phyloP scores from a whole-genome alignment of 148 eudicot species.

The Rhododendron vialii region DNA sequence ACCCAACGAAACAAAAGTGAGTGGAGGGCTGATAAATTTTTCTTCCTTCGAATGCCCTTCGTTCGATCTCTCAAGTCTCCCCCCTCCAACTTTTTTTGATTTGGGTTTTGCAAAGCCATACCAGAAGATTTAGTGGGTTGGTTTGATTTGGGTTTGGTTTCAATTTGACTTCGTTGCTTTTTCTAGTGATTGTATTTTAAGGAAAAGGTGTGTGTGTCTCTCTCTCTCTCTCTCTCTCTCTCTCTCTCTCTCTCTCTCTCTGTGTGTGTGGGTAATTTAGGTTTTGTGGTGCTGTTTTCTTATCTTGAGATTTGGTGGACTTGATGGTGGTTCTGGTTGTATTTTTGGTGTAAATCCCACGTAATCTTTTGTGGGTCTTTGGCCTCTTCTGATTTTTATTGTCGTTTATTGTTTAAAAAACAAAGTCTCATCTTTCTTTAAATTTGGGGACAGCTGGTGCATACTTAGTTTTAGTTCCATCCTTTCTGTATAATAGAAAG shows the following conservation, averaged over 20 bases:
- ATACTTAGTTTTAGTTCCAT: not conserved
- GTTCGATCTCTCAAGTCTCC: constrained; percentile 26
- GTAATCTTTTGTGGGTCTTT: constrained; percentile 24
- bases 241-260: not conserved
- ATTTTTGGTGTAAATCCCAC: constrained; percentile 38
- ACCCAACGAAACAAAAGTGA: constrained; percentile 26
- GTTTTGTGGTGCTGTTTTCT: constrained; percentile 19
- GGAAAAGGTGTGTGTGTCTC: constrained; percentile 8
- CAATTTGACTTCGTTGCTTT: constrained; percentile 9
- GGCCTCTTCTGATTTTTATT: constrained; percentile 24
- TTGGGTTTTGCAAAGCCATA: constrained; percentile 29
- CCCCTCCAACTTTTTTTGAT: constrained; percentile 15
- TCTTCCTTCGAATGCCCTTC: constrained; percentile 31
- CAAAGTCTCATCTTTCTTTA: constrained; percentile 11
- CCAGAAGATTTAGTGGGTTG: constrained; percentile 31
- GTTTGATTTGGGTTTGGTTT: constrained; percentile 21
- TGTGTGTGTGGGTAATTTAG: constrained; percentile 11
- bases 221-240: not conserved
- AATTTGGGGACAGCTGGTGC: constrained; percentile 12
- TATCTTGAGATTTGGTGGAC: constrained; percentile 24
- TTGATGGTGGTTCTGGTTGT: constrained; percentile 47
- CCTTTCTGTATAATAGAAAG: constrained; percentile 3
- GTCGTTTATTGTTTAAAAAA: constrained; percentile 12
- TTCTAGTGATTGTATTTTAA: constrained; percentile 11
- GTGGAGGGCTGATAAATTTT: constrained; percentile 18